phyloP scores from a whole-genome alignment of 129 eudicot species.

The Scalesia atractyloides region DNA sequence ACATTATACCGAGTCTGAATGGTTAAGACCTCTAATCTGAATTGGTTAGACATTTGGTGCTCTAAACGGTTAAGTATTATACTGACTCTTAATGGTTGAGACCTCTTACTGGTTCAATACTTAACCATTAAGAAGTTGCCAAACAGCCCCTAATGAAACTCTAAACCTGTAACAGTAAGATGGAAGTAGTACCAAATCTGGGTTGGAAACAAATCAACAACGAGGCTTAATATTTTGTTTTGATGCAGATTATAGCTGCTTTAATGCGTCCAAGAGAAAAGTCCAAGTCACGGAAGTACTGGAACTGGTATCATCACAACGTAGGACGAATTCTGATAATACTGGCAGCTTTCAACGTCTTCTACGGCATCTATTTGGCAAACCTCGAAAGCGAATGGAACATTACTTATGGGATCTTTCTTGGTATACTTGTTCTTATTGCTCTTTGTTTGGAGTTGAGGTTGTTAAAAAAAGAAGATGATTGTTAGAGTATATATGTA shows the following conservation, averaged over 20 bases:
- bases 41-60: no score
- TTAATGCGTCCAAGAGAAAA: conserved; percentile 62
- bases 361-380: conserved; percentile 73
- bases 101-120: no score
- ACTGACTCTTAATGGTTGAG: no score
- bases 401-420: conserved; percentile 51
- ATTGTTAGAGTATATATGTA: background rate
- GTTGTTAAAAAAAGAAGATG: conserved; percentile 40
- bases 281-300: conserved; percentile 61
- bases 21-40: no score
- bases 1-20: no score
- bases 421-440: conserved; percentile 45
- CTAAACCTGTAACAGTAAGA: no score
- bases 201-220: background rate
- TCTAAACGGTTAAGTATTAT: no score
- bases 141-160: no score
- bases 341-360: conserved; percentile 65
- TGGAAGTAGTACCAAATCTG: background rate
- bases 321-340: conserved; percentile 64
- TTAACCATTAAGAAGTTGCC: no score
- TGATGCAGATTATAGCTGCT: conserved; percentile 59
- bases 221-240: background rate
- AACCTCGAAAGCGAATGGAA: conserved; percentile 64
- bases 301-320: conserved; percentile 89
- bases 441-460: conserved; percentile 57